These are phyloP conservation scores for Agrocybe praecox DNA, from an alignment of 768 basidiomycete genomes.

Conservation along the genomic window DNA sequence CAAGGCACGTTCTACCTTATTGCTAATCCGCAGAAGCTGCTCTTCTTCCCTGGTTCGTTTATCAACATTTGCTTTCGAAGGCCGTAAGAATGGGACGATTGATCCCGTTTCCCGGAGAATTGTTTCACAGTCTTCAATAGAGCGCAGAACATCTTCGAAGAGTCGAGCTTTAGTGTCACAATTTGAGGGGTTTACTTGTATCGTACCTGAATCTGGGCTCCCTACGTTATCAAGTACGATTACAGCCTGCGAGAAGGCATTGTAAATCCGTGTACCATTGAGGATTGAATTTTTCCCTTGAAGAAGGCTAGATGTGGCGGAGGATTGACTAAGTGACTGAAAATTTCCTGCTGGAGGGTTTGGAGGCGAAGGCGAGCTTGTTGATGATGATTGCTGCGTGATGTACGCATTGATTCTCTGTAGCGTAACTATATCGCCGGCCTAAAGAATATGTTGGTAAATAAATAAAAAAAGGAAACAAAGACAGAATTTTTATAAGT, in stretches of 20 bases:
- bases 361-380: no score
- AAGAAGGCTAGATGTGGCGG: not conserved
- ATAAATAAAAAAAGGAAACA: not conserved
- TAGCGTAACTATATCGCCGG: constrained; percentile 46
- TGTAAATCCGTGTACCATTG: constrained; percentile 38
- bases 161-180: not conserved
- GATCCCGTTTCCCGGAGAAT: constrained; percentile 4
- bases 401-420: constrained; percentile 50
- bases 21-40: constrained; percentile 39
- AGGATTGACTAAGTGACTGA: not conserved
- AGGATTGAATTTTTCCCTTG: constrained; percentile 18
- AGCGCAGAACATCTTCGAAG: constrained; percentile 1
- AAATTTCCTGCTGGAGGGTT: no score
- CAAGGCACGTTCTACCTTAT: constrained; percentile 62
- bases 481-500: constrained; percentile 13
- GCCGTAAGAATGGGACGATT: constrained; percentile 9
- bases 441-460: constrained; percentile 31
- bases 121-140: constrained; percentile 6
- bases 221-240: constrained; percentile 22
- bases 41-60: constrained; percentile 23
- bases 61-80: not conserved
- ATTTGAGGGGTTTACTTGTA: not conserved
- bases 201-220: constrained; percentile 7
- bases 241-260: constrained; percentile 44
- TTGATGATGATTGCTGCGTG: constrained; percentile 19